Base-by-base conservation (phyloP, 1,139 yeast species). In the Entelexis paramagnoliae region DNA sequence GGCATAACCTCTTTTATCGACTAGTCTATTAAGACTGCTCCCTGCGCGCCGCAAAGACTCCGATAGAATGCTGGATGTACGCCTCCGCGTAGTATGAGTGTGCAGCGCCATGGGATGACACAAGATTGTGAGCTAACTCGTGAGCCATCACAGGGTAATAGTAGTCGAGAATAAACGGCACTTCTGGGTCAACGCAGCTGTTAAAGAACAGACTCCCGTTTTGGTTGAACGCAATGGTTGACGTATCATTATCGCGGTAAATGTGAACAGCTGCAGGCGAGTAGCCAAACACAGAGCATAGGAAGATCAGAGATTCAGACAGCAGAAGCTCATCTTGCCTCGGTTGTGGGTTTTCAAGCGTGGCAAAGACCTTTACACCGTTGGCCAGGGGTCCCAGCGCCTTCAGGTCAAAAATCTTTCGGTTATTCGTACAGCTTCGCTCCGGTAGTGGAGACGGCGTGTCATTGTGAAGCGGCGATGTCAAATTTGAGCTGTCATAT, bases 71-170 rank as follows among this genome's bases (percentile, higher is more conserved):
- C 48, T 66, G 68, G 14, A 65, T 55, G 48, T 63, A 65, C 11
- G 62, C 55, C 53, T 68, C 72, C 33, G 69, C 59, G 52, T 61
- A 66, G 49, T 59, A 66, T 7, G 71, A 64, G 55, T 71, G 74
- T 39, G 59, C 57, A n/a, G 64, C 62, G 7, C 72, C 72, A 54
- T 70, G 74, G 14, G 63, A 59, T 1, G 58, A 20, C 5, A 60
- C 67, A 39, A 70, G 49, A 52, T 70, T 71, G 57, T 70, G 74
- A 2, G 74, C 73, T 49, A 70, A 56, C 53, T 70, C 74, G 50
- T 70, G 74, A 1, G 73, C 72, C 52, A 67, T 59, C 7, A 69
- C 64, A 2, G 72, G 66, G 50, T 60, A 70, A 72, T 73, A 70
- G 56, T 60, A 70, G 51, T 67, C 66, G 13, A 66, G 55, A n/a